Evolutionary conservation across 2,329 filamentous ascomycete species (phyloP).

Genomic region (Xylariaceae sp.): DNA sequence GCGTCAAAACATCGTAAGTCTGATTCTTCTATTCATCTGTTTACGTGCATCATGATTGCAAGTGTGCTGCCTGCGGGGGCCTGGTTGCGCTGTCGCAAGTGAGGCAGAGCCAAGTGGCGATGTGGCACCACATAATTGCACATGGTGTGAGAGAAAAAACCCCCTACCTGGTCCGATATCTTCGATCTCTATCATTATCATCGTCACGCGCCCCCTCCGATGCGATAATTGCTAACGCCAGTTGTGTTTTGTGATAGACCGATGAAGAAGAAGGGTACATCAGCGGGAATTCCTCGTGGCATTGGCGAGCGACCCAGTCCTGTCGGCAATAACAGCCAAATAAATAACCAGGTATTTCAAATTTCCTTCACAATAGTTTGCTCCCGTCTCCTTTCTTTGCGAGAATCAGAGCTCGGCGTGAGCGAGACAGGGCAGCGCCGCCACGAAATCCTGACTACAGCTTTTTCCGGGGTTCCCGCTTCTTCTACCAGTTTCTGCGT

Average conservation of each 20-base stretch:
- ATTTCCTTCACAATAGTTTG: neutral
- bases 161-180: slow-evolving; percentile 15
- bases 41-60: slow-evolving; percentile 15
- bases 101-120: slow-evolving; percentile 32
- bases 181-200: slow-evolving; percentile 11
- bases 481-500: slow-evolving; percentile 38
- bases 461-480: slow-evolving; percentile 27
- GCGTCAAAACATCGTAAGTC: slow-evolving; percentile 67
- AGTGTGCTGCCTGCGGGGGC: slow-evolving; percentile 28
- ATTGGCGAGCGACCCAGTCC: slow-evolving; percentile 62
- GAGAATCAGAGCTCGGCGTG: neutral
- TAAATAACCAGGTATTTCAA: slow-evolving; percentile 50
- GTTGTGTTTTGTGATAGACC: slow-evolving; percentile 48
- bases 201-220: slow-evolving; percentile 7
- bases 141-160: slow-evolving; percentile 23
- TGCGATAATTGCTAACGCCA: slow-evolving; percentile 22
- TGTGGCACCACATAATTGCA: slow-evolving; percentile 34
- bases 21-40: slow-evolving; percentile 16
- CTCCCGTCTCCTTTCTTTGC: neutral
- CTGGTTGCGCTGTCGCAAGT: slow-evolving; percentile 29
- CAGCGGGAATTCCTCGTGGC: slow-evolving; percentile 63
- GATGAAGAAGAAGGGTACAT: slow-evolving; percentile 69
- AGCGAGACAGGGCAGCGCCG: slow-evolving; percentile 17
- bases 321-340: slow-evolving; percentile 52
- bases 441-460: slow-evolving; percentile 21